Evolutionary conservation across 176 grass and related monocot genomes (phyloP).

Genomic region (Rhipidocladum racemiflorum): DNA sequence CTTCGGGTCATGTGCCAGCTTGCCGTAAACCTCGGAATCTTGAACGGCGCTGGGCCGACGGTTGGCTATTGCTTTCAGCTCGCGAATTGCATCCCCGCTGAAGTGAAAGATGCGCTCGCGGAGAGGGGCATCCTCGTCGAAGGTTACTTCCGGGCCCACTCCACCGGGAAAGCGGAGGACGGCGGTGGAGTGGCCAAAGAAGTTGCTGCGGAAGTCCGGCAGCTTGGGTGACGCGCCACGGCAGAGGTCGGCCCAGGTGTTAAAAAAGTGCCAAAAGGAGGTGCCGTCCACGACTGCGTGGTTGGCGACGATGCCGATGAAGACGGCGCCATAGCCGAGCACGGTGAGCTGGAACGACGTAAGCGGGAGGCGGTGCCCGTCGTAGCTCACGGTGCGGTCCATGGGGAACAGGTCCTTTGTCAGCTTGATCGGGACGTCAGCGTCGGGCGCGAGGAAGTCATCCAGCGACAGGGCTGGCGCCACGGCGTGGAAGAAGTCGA

Average conservation of each 20-base stretch:
- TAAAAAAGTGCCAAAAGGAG: slow-evolving; percentile 94
- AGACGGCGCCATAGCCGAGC: slow-evolving; percentile 71
- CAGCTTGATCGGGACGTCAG: slow-evolving; percentile 62
- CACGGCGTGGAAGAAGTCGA: slow-evolving; percentile 64
- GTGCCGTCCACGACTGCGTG: slow-evolving; percentile 91
- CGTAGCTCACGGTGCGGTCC: slow-evolving; percentile 77
- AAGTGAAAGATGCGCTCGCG: slow-evolving; percentile 88
- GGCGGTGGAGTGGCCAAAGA: slow-evolving; percentile 73
- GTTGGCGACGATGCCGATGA: slow-evolving; percentile 75
- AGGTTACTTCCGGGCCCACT: slow-evolving; percentile 66
- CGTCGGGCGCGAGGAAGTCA: slow-evolving; percentile 48
- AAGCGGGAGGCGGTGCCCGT: slow-evolving; percentile 70
- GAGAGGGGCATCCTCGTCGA: slow-evolving; percentile 63
- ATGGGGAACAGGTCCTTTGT: slow-evolving; percentile 80
- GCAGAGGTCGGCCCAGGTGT: slow-evolving; percentile 76
- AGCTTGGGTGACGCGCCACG: slow-evolving; percentile 52
- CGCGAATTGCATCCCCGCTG: slow-evolving; percentile 49
- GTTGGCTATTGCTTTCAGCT: slow-evolving; percentile 72
- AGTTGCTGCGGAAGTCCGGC: slow-evolving; percentile 71
- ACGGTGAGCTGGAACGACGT: slow-evolving; percentile 89
- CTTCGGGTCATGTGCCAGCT: slow-evolving; percentile 65
- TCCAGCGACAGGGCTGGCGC: slow-evolving; percentile 44
- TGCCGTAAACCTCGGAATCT: slow-evolving; percentile 70
- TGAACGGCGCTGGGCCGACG: not conserved
- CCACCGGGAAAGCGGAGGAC: slow-evolving; percentile 71